These are phyloP conservation scores for Rhizomucor miehei DNA, from an alignment of 371 early-diverging fungal species.

Conservation along the genomic window DNA sequence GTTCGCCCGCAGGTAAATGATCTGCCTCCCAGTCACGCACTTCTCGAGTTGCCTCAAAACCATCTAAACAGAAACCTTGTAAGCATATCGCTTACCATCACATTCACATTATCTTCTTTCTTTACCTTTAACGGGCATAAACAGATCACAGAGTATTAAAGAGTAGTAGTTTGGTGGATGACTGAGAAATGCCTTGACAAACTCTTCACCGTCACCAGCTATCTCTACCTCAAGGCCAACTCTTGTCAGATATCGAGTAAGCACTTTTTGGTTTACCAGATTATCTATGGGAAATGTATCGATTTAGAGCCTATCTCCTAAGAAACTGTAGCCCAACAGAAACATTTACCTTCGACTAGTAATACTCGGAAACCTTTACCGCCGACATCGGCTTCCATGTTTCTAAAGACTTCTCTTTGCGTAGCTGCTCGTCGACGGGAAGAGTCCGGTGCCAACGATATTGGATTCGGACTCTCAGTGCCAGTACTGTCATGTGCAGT, in stretches of 20 bases:
- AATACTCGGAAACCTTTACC: slow-evolving; percentile 48
- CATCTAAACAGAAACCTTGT: slow-evolving; percentile 48
- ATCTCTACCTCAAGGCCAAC: slow-evolving; percentile 53
- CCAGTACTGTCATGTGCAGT: neutral
- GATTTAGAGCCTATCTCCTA: too few relatives aligned
- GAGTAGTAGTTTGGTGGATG: slow-evolving; percentile 47
- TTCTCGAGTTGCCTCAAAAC: slow-evolving; percentile 58
- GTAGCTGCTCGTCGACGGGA: slow-evolving; percentile 47
- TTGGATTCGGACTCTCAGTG: neutral
- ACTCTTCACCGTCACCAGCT: slow-evolving; percentile 55
- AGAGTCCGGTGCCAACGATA: slow-evolving; percentile 30
- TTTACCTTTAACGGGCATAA: slow-evolving; percentile 66
- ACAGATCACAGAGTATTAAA: slow-evolving; percentile 58
- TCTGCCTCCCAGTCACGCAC: slow-evolving; percentile 56
- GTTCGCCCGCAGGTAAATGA: slow-evolving; percentile 27
- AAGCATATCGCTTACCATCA: neutral
- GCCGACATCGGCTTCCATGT: slow-evolving; percentile 54
- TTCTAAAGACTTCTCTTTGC: slow-evolving; percentile 55
- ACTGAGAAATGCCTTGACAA: slow-evolving; percentile 43
- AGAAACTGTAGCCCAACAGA: too few relatives aligned
- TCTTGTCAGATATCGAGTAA: slow-evolving; percentile 46
- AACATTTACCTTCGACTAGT: slow-evolving; percentile 48
- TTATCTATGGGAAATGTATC: slow-evolving; percentile 47
- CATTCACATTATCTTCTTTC: neutral
- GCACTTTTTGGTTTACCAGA: slow-evolving; percentile 60